Percentiles rank a stretch among this genome's conserved stretches.
Conservation (phyloP, 2,329 filamentous ascomycete species). For the Trichophaea hybrida region DNA sequence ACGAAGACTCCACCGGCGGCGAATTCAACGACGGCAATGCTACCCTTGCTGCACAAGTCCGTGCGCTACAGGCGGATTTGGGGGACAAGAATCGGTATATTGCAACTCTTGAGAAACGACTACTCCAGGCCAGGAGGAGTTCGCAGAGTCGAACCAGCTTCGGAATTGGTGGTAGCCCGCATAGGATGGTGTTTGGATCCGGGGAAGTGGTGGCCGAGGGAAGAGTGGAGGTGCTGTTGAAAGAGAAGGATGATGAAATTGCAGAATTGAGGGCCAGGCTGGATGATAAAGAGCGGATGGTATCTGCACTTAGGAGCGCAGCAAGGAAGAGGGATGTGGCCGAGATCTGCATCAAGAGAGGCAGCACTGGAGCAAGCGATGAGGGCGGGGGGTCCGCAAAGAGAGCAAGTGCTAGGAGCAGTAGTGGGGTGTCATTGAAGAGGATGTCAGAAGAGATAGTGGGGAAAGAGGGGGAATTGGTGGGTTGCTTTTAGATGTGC, state of each 20-base stretch:
- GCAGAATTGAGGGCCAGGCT: slow-evolving; percentile 74
- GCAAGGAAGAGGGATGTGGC: slow-evolving; percentile 74
- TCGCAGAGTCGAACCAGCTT: slow-evolving; percentile 79
- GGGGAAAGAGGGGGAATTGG: not conserved
- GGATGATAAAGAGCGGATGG: slow-evolving; percentile 91
- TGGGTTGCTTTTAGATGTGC: slow-evolving; percentile 25
- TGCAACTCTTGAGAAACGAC: slow-evolving; percentile 75
- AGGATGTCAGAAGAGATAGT: slow-evolving; percentile 4
- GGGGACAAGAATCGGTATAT: slow-evolving; percentile 97
- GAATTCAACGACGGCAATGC: slow-evolving; percentile 80
- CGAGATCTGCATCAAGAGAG: slow-evolving; percentile 33
- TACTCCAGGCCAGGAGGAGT: slow-evolving; percentile 77
- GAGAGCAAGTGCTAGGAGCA: slow-evolving; percentile 12
- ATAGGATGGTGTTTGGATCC: slow-evolving; percentile 29
- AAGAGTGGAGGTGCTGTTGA: slow-evolving; percentile 54
- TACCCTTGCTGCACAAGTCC: slow-evolving; percentile 68
- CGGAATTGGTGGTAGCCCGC: slow-evolving; percentile 38
- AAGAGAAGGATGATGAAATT: slow-evolving; percentile 87
- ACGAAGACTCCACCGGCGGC: slow-evolving; percentile 53
- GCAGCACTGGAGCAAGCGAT: slow-evolving; percentile 3
- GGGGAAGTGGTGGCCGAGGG: slow-evolving; percentile 56
- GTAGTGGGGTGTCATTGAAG: not conserved
- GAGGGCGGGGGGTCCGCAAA: not conserved
- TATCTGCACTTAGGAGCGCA: slow-evolving; percentile 69
- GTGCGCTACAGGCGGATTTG: slow-evolving; percentile 84